Conservation (phyloP, 305 asterid species). For the Rubia balearica region DNA sequence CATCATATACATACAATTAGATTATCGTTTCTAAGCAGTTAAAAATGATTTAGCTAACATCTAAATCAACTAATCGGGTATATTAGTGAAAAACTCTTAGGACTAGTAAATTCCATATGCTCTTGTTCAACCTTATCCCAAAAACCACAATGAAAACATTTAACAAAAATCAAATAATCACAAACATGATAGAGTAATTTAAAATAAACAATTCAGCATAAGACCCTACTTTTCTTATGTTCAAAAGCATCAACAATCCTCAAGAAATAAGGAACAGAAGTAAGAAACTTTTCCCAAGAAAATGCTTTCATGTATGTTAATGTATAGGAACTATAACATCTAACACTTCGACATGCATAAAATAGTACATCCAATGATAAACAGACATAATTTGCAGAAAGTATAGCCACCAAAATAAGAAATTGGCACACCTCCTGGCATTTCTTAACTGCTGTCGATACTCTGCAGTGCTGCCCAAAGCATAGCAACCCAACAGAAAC, state of each 20-base stretch:
- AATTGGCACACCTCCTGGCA: conserved; percentile 66
- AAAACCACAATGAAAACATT: background rate
- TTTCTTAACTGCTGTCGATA: conserved; percentile 67
- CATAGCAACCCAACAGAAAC: conserved; percentile 93
- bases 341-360: background rate
- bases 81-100: background rate
- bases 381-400: conserved; percentile 1
- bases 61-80: background rate
- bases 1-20: background rate
- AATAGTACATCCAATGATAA: background rate
- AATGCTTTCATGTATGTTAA: background rate
- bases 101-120: background rate
- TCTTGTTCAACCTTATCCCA: background rate
- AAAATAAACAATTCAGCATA: background rate
- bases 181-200: background rate
- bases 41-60: background rate
- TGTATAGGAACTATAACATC: background rate
- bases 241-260: background rate
- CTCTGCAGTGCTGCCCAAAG: conserved; percentile 82
- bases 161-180: background rate
- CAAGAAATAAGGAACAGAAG: background rate
- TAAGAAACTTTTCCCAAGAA: background rate
- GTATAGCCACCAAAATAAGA: conserved; percentile 2
- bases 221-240: background rate
- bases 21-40: background rate